Conservation (phyloP, 139 green algal species). For the Diplosphaera chodatii region DNA sequence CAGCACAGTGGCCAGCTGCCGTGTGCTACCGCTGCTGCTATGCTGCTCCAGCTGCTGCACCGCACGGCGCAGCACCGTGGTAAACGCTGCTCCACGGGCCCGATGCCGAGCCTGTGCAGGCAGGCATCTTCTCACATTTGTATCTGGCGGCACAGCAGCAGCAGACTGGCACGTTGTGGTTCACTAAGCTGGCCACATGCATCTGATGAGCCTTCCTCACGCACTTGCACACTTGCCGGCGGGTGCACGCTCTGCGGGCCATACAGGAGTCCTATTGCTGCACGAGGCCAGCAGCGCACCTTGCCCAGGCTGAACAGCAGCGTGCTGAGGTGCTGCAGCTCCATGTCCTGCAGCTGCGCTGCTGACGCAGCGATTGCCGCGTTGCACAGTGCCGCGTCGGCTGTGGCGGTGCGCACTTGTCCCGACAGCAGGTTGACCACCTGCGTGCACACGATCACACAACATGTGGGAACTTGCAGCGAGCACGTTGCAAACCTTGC, state of each 20-base stretch:
- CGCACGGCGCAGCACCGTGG: background rate
- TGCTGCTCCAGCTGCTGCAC: background rate
- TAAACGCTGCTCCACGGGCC: background rate
- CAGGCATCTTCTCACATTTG: too few species aligned
- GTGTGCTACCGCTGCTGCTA: too few species aligned
- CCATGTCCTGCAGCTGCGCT: background rate
- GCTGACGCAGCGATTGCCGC: background rate
- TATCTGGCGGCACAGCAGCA: too few species aligned
- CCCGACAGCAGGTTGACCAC: background rate
- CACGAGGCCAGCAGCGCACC: background rate
- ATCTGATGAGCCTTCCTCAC: too few species aligned
- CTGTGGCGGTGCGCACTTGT: background rate
- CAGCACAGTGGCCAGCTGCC: background rate
- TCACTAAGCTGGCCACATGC: too few species aligned
- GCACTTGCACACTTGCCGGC: too few species aligned
- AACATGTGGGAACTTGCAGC: too few species aligned
- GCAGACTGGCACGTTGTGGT: too few species aligned
- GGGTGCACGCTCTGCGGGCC: too few species aligned
- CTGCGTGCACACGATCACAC: too few species aligned
- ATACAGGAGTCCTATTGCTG: too few species aligned
- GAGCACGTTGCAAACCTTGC: too few species aligned
- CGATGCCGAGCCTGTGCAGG: background rate
- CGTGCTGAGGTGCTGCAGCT: background rate
- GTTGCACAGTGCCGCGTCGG: background rate
- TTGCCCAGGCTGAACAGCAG: background rate